Base-by-base conservation (phyloP, 2,329 filamentous ascomycete species). In the Fusarium denticulatum region DNA sequence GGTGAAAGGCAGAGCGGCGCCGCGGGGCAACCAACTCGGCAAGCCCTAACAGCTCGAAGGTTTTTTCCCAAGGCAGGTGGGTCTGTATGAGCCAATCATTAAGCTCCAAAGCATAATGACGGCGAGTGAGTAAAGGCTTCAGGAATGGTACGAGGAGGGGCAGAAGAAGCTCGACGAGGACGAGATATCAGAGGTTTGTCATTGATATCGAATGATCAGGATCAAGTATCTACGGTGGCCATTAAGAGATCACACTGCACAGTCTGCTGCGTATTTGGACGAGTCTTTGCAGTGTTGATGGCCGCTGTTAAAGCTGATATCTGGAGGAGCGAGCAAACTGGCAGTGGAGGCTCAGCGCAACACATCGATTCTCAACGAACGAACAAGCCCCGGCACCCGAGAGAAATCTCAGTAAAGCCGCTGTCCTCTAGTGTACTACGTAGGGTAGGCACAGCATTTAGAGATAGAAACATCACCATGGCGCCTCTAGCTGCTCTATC, bases 21-120 rank as follows among this genome's bases (percentile, higher is more conserved):
- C 80, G 81, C 81, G 80, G 80, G 81, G 80, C 81, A 83, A 81
- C 71, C 72, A 80, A 64, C 30, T 67, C 62, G 73, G 61, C 73
- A 77, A 81, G 77, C 81, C 81, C 81, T 82, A 82, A 82, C 80
- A 81, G 60, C 60, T 39, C 36, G 67, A 73, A 80, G 67, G 78
- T 80, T 77, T 77, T 78, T 79, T 77, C 70, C 49, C 60, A 42
- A 62, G 49, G 49, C 32, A 50, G 10, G 64, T 69, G 50, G 61
- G 43, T 30, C 15, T 20, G 12, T 6, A 0, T 11, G 42, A 11
- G 32, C 76, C 76, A 78, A 78, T 78, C 64, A 76, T 34, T 39
- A 36, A 55, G 64, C 69, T 66, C 18, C 22, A 45, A 59, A 64
- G 50, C 50, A 50, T 45, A 59, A 53, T 52, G 61, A 59, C 53